phyloP scores from a whole-genome alignment of 176 grass and related monocot species.

The Saccharum spontaneum region DNA sequence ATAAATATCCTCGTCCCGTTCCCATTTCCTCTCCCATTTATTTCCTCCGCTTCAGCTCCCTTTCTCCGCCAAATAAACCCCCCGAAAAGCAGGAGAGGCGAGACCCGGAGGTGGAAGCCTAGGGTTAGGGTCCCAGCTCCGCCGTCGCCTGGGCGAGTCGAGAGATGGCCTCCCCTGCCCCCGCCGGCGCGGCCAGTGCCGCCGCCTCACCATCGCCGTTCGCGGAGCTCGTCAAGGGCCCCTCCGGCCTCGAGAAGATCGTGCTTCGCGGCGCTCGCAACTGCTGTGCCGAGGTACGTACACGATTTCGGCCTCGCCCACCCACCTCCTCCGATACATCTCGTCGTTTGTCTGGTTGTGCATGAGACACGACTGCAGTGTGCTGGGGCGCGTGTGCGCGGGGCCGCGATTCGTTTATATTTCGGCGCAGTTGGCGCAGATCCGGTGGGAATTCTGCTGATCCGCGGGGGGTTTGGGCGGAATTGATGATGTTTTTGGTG shows the following conservation, averaged over 20 bases:
- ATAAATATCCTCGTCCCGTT: conserved; percentile 35
- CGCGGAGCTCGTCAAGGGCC: conserved; percentile 40
- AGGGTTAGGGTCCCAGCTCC: conserved; percentile 29
- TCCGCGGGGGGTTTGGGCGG: not conserved
- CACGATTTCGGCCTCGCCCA: not conserved
- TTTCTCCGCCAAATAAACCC: conserved; percentile 36
- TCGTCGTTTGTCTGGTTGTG: not conserved
- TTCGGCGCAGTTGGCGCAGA: conserved; percentile 23
- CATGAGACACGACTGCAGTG: not conserved
- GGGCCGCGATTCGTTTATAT: conserved; percentile 34
- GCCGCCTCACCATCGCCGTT: conserved; percentile 27
- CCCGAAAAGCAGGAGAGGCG: not conserved
- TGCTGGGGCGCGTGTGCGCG: not conserved
- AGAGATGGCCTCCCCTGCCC: conserved; percentile 38
- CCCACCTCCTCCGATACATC: not conserved
- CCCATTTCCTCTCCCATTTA: conserved; percentile 22
- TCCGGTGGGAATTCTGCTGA: conserved; percentile 42
- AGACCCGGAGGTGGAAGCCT: not conserved
- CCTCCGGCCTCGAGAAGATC: conserved; percentile 58
- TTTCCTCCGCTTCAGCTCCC: conserved; percentile 23
- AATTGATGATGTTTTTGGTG: conserved; percentile 4
- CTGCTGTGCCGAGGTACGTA: conserved; percentile 52
- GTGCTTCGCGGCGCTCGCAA: conserved; percentile 40
- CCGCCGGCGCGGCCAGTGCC: not conserved
- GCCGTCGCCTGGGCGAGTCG: conserved; percentile 18